Evolutionary conservation across 2,329 filamentous ascomycete species (phyloP), one percentile per base, ranked within the genome.

Genomic region (Trichoderma harzianum): DNA sequence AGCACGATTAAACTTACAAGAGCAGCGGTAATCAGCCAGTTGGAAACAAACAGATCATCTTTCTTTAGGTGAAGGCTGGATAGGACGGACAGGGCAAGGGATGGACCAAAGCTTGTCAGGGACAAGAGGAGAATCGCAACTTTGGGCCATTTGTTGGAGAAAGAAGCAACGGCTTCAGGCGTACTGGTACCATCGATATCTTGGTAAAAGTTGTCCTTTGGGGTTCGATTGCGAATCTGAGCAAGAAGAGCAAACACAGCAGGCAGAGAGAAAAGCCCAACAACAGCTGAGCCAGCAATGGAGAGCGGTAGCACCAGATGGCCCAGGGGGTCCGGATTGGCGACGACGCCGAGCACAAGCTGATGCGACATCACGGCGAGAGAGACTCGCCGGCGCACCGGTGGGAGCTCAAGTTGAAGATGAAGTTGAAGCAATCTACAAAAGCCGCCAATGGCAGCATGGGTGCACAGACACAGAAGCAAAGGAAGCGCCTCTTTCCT

Each of bases 121-220:
- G 89, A 86, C n/a, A 88, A 84, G 4, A 89, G 39, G 5, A 89
- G 77, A 58, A 92, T 83, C 26, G 84, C 78, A 5, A 83, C 73
- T 77, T 91, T 92, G 69, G 90, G 86, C 71, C 85, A 76, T 71
- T 83, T 87, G 74, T 88, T 86, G 32, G 91, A 91, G 77, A 91
- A 94, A 51, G 84, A 84, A 26, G 85, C 85, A 67, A 89, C 78
- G 1, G 90, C 89, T 77, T 91, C 89, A 53, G 88, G 85, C 0
- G 89, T 91, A 36, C 90, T 91, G 74, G 86, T 84, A 63, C 92
- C 92, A 80, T 95, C 92, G 73, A 86, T 82, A 77, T 95, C 92
- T 75, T 90, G 83, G 77, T 94, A 94, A 14, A 85, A 82, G 12
- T 85, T 81, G 53, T 86, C 82, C 71, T 81, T 81, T 10, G 81